A percentile compares a stretch with the other conserved stretches of the same genome.
phyloP scores from a whole-genome alignment of 257 asterid genomes.

The Dorcoceras hygrometricum region DNA sequence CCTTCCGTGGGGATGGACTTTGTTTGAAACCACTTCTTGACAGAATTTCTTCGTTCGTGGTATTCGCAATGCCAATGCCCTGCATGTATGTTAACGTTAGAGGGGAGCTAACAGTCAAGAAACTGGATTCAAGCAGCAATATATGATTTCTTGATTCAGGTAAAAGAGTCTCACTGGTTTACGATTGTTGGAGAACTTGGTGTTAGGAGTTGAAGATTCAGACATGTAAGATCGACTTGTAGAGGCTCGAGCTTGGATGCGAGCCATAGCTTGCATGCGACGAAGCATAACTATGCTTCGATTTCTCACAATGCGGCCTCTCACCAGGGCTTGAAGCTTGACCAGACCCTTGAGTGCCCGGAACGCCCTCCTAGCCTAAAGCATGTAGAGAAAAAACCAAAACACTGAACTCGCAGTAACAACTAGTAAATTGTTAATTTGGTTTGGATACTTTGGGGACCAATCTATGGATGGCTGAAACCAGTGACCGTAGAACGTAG shows the following conservation, averaged over 20 bases:
- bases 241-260: constrained; percentile 95
- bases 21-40: constrained; percentile 25
- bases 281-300: constrained; percentile 85
- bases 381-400: not conserved
- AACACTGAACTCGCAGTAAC: not conserved
- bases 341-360: constrained; percentile 89
- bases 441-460: not conserved
- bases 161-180: constrained; percentile 40
- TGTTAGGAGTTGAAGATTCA: constrained; percentile 34
- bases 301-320: constrained; percentile 88
- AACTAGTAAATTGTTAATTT: not conserved
- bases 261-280: constrained; percentile 94
- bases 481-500: constrained; percentile 16
- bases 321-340: constrained; percentile 90
- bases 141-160: not conserved
- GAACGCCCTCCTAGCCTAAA: constrained; percentile 87
- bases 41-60: constrained; percentile 31
- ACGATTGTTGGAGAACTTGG: constrained; percentile 29
- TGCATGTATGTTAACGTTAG: constrained; percentile 27
- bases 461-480: constrained; percentile 6
- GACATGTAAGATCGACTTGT: constrained; percentile 45
- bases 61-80: constrained; percentile 37
- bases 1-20: constrained; percentile 40
- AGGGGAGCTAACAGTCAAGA: not conserved
- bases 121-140: not conserved